Percentiles rank a stretch among this genome's conserved stretches.
phyloP scores from a whole-genome alignment of 768 basidiomycete species.

The Mycena rosella region DNA sequence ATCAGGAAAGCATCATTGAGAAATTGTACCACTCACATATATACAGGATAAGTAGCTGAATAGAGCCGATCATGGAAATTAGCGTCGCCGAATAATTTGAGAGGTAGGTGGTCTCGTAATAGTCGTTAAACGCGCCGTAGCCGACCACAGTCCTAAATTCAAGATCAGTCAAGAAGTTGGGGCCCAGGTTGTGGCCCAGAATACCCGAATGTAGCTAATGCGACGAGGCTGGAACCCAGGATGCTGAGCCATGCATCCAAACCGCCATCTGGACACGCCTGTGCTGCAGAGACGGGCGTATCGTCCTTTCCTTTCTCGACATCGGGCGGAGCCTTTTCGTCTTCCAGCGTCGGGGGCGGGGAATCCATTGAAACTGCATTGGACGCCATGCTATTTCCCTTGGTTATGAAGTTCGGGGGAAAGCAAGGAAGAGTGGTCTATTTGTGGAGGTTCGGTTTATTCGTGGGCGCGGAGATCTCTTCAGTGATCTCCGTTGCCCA shows the following conservation, averaged over 20 bases:
- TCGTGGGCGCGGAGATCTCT: too few relatives aligned
- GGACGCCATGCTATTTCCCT: too few relatives aligned
- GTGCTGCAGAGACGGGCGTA: too few relatives aligned
- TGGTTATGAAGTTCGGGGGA: too few relatives aligned
- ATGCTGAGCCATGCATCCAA: slow-evolving; percentile 41
- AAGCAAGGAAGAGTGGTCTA: too few relatives aligned
- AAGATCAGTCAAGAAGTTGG: too few relatives aligned
- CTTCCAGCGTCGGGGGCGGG: not conserved
- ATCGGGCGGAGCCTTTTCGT: not conserved
- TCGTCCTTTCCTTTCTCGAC: not conserved
- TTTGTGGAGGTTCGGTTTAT: too few relatives aligned
- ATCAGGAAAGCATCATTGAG: too few relatives aligned
- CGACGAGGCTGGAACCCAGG: slow-evolving; percentile 32
- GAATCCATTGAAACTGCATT: not conserved
- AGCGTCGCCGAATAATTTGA: slow-evolving; percentile 44
- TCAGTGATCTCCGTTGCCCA: too few relatives aligned
- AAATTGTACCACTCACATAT: slow-evolving; percentile 30
- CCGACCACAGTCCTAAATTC: slow-evolving; percentile 46
- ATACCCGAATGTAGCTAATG: slow-evolving; percentile 39
- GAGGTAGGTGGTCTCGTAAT: slow-evolving; percentile 45
- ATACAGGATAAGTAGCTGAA: slow-evolving; percentile 45
- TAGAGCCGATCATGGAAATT: slow-evolving; percentile 47
- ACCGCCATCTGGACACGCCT: slow-evolving; percentile 42
- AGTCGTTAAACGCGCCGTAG: slow-evolving; percentile 52
- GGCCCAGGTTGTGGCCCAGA: too few relatives aligned